Base-by-base conservation (phyloP, 2,329 filamentous ascomycete species). In the Alternaria consortialis region DNA sequence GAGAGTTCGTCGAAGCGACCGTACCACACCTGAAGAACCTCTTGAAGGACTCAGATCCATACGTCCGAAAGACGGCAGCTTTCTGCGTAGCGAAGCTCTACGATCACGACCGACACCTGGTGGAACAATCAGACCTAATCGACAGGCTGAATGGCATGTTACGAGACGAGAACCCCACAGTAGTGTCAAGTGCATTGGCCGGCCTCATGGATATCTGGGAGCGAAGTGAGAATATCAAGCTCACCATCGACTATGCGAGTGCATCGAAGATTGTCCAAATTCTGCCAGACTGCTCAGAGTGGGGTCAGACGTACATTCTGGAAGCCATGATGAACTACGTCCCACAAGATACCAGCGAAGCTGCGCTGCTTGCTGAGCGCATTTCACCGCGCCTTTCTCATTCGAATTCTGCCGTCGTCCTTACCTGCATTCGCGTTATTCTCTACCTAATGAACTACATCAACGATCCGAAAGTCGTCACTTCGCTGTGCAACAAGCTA, bases 391-490 rank as follows among this genome's bases (percentile, higher is more conserved):
- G 95, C 15, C 85, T 99, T 31, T 98, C 95, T 27, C 95, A 99
- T 79, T 95, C 93, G 40, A 99, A 99, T 79, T 97, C 95, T 11
- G 91, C 95, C 0, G 95, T 99, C 32, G 95, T 98, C 4, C 85
- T 99, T 60, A 98, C 95, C 4, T 97, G 93, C 77, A 97, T 97
- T 73, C 90, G 95, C 59, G 95, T 99, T 40, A 94, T 99, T 36
- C 86, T 99, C 52, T 99, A 99, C 76, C 85, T 99, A 60, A 95
- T 98, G 92, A 99, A 99, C 83, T 99, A 99, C 81, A 97, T 99
- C 72, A 86, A 91, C 53, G 94, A 97, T 71, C 88, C 95, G 75
- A 95, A 92, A 80, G 91, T 96, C 68, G 92, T 97, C 64, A 89
- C 91, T 5, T 88, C 90, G 1, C 83, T 99, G 39, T 97, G 93